A percentile compares a stretch with the other conserved stretches of the same genome.
These are phyloP conservation scores for Plantago rigida DNA, from an alignment of 305 asterid genomes.

Conservation along the genomic window DNA sequence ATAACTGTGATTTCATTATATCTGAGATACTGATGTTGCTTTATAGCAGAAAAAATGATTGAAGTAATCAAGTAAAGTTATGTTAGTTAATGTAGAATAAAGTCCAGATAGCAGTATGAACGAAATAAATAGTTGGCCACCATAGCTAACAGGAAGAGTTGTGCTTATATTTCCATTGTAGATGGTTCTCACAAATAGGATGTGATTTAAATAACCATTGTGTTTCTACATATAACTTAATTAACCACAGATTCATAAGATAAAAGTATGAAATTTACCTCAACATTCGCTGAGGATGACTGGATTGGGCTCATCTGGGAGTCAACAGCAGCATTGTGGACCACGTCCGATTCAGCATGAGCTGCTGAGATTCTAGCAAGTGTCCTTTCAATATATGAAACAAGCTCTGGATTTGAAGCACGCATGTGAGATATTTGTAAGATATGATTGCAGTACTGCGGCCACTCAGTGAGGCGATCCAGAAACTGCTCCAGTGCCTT, in stretches of 20 bases:
- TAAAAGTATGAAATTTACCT: constrained; percentile 39
- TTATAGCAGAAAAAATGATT: too few species aligned
- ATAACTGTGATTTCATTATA: too few species aligned
- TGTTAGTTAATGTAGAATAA: too few species aligned
- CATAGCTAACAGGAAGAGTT: too few species aligned
- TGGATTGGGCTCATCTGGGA: constrained; percentile 44
- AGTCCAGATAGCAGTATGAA: too few species aligned
- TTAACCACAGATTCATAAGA: not conserved
- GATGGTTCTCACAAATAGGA: not conserved
- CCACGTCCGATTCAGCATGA: constrained; percentile 59
- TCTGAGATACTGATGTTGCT: too few species aligned
- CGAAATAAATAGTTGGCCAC: too few species aligned
- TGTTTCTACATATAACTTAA: not conserved
- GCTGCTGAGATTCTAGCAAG: constrained; percentile 65
- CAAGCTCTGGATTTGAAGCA: constrained; percentile 64
- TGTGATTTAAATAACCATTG: not conserved
- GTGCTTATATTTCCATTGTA: not conserved
- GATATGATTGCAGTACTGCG: constrained; percentile 94
- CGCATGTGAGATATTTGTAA: constrained; percentile 93
- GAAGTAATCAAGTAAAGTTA: too few species aligned
- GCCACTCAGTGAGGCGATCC: constrained; percentile 97
- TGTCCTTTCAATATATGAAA: constrained; percentile 57
- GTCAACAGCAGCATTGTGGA: constrained; percentile 45
- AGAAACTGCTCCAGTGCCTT: constrained; percentile 88
- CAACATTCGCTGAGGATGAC: constrained; percentile 41